Conservation (phyloP, 176 grass and related monocot species). For the Oropetium thomaeum region DNA sequence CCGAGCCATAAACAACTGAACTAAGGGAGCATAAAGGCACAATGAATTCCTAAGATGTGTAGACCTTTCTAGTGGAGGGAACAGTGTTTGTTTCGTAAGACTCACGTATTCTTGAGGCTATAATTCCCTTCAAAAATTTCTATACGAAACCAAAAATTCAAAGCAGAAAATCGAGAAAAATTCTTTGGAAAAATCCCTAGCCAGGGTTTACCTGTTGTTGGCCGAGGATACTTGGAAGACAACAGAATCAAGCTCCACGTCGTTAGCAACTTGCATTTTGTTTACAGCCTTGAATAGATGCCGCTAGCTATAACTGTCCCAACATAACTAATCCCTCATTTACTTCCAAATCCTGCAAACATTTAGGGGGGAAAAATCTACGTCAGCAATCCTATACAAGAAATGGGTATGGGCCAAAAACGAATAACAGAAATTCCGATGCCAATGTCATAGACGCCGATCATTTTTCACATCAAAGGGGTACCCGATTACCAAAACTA, state of each 20-base stretch:
- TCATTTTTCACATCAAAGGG: neutral
- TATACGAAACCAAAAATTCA: neutral
- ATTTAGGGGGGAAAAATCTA: neutral
- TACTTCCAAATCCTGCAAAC: constrained; percentile 46
- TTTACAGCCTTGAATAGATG: neutral
- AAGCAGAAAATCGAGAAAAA: constrained; percentile 8
- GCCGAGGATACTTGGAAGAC: constrained; percentile 60
- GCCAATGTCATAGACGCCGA: neutral
- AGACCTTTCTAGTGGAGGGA: neutral
- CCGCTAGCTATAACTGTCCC: neutral
- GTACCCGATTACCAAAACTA: neutral
- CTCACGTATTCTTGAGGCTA: neutral
- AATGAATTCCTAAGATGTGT: neutral
- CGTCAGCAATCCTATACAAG: constrained; percentile 19
- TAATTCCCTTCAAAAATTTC: neutral
- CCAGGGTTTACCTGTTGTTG: constrained; percentile 60
- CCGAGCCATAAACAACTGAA: neutral
- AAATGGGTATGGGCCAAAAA: neutral
- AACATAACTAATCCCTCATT: neutral
- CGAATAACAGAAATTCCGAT: neutral
- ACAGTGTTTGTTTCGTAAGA: neutral
- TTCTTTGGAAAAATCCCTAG: too few relatives aligned
- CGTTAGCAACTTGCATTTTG: constrained; percentile 57
- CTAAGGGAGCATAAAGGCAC: too few relatives aligned
- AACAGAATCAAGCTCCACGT: constrained; percentile 68